Conservation (phyloP, 129 eudicot genomes). For the Rutidosis leptorrhynchoides region DNA sequence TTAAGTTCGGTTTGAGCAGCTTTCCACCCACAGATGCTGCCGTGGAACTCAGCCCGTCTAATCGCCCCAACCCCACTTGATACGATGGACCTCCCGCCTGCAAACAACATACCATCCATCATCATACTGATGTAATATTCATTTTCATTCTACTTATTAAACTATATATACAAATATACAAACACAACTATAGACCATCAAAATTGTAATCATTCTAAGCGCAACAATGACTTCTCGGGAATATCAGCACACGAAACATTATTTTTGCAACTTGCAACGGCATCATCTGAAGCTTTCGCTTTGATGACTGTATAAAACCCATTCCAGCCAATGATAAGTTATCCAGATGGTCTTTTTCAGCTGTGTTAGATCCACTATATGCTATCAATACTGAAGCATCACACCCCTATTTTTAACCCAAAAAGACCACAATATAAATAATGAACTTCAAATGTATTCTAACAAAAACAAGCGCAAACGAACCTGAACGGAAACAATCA, state of each 20-base stretch:
- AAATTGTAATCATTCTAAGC: conserved; percentile 23
- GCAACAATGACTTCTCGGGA: conserved; percentile 68
- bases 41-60: conserved; percentile 66
- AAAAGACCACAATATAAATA: background rate
- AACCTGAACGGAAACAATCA: conserved; percentile 86
- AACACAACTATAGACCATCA: background rate
- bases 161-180: background rate
- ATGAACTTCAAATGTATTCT: background rate
- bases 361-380: conserved; percentile 48
- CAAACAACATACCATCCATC: conserved; percentile 7
- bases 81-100: conserved; percentile 84
- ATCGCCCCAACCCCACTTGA: conserved; percentile 74
- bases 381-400: conserved; percentile 76
- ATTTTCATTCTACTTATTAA: background rate
- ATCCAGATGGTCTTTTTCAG: conserved; percentile 76
- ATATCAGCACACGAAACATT: conserved; percentile 92
- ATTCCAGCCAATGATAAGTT: conserved; percentile 74
- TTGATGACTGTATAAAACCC: conserved; percentile 76
- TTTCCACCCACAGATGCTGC: conserved; percentile 65
- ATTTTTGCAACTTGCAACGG: conserved; percentile 50
- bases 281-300: conserved; percentile 78
- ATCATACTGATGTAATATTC: background rate
- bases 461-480: background rate
- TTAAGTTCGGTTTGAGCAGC: conserved; percentile 62
- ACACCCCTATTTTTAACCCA: conserved; percentile 47